Evolutionary conservation across 1,284 basidiomycete species (phyloP), one percentile per base, ranked within the genome.

Genomic region (Rhodotorula mucilaginosa): DNA sequence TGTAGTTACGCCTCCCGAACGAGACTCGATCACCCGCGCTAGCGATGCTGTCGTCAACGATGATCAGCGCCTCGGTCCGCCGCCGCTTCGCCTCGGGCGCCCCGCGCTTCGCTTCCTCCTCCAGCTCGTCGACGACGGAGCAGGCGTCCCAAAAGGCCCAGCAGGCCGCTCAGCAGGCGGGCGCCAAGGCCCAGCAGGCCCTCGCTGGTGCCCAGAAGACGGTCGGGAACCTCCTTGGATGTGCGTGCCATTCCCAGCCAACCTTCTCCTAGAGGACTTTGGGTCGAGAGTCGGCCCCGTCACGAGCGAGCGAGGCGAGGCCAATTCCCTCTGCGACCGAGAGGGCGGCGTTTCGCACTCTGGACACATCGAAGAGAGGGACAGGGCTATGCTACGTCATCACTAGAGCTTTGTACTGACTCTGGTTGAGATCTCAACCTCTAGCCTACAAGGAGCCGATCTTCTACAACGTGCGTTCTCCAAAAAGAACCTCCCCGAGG

Each of bases 371-470:
- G 26, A 26, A 26, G 26, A 26, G 26, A 26, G 26, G 26, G 26
- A 26, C 26, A 26, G 26, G 26, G 26, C 26, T 26, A 26, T 26
- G 26, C 26, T 26, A 26, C 26, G 26, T 26, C 26, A 26, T 26
- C 26, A 26, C 26, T 26, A 26, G 26, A 26, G 26, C 26, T 26
- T 26, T 26, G 26, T 26, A 26, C 26, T 26, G 26, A 26, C 26
- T 26, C 26, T 26, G 26, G 26, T 26, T 26, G 26, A 26, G 26
- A 26, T 26, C 26, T 26, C 26, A 26, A 26, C 18, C 34, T 29
- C n/a, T 46, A 34, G 93, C 88, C 47, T 93, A 94, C 85, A 87
- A 88, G 76, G 86, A 91, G 80, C 93, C 93, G 23, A 77, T 95
- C 65, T 77, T 87, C 46, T 95, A 93, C 85, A 94, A 95, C 85